A percentile compares a stretch with the other conserved stretches of the same genome.
Conservation (phyloP, 2,329 filamentous ascomycete species). For the Diplodia sapinea region DNA sequence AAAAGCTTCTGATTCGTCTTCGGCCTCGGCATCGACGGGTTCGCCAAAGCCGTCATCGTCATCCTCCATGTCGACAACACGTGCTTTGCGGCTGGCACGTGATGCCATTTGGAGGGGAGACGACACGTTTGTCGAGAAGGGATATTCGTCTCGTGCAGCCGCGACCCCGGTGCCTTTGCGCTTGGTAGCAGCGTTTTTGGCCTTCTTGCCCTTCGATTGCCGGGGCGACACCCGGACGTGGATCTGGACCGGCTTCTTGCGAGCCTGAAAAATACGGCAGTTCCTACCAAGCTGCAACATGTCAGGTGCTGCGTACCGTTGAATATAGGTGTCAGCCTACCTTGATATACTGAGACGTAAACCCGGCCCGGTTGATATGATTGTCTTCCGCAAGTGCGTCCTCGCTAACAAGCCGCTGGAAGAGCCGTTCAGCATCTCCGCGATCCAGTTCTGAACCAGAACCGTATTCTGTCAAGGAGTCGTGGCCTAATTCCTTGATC, state of each 20-base stretch:
- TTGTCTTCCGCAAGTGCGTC: constrained; percentile 76
- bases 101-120: constrained; percentile 63
- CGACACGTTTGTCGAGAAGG: constrained; percentile 70
- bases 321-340: constrained; percentile 53
- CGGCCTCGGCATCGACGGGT: constrained; percentile 49
- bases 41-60: constrained; percentile 41
- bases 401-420: constrained; percentile 75
- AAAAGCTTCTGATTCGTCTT: constrained; percentile 55
- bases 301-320: constrained; percentile 33
- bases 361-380: constrained; percentile 66
- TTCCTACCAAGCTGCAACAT: constrained; percentile 50
- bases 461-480: constrained; percentile 66
- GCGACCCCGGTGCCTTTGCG: constrained; percentile 42
- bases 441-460: constrained; percentile 72
- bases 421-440: constrained; percentile 81
- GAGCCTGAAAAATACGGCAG: constrained; percentile 54
- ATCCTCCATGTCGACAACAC: constrained; percentile 28
- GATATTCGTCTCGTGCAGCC: constrained; percentile 53
- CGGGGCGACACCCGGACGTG: constrained; percentile 59
- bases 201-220: constrained; percentile 45
- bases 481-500: constrained; percentile 55
- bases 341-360: constrained; percentile 75
- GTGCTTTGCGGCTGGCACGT: constrained; percentile 42
- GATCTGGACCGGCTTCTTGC: constrained; percentile 56
- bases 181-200: constrained; percentile 37